A percentile compares a stretch with the other conserved stretches of the same genome.
Evolutionary conservation across 768 basidiomycete species (phyloP).

Genomic region (Leccinum boreale): DNA sequence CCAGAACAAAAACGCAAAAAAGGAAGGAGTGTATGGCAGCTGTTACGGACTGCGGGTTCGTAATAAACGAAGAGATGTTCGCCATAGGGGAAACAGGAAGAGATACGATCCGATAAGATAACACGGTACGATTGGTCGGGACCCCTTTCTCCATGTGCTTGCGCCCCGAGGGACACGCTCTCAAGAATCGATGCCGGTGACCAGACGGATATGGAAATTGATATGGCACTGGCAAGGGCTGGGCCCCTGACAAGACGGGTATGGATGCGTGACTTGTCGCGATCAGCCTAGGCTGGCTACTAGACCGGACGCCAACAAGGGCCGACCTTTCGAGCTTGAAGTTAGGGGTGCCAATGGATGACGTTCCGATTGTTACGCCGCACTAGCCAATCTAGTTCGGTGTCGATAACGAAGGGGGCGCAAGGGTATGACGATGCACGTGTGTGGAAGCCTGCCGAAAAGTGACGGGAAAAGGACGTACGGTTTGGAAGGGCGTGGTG

Average conservation of each 20-base stretch:
- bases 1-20: neutral
- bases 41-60: neutral
- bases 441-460: slow-evolving; percentile 2
- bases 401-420: neutral
- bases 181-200: slow-evolving; percentile 1
- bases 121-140: neutral
- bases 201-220: slow-evolving; percentile 1
- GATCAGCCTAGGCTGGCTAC: neutral
- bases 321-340: neutral
- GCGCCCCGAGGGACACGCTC: slow-evolving; percentile 12
- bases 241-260: neutral
- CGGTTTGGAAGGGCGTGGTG: neutral
- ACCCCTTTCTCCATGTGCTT: neutral
- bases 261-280: neutral
- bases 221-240: neutral
- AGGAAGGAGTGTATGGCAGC: neutral
- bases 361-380: neutral
- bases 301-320: neutral
- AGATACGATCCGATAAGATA: slow-evolving; percentile 20
- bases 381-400: neutral
- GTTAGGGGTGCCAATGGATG: neutral
- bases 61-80: neutral
- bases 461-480: neutral
- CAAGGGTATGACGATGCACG: neutral
- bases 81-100: neutral